Percentiles rank a stretch among this genome's conserved stretches.
phyloP scores from a whole-genome alignment of 2,329 filamentous ascomycete species.

The Fusarium secorum region DNA sequence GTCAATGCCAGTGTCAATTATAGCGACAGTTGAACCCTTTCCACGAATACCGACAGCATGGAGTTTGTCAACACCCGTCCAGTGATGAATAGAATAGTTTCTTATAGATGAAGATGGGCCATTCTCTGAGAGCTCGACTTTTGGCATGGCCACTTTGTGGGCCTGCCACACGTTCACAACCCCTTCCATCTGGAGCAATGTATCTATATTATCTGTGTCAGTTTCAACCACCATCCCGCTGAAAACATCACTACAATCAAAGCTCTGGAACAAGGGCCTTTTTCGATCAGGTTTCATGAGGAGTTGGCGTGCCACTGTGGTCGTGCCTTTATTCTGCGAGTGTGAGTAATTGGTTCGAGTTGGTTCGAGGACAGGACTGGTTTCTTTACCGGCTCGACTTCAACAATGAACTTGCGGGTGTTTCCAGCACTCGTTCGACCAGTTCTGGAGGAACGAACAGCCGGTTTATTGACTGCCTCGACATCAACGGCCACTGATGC shows the following conservation, averaged over 20 bases:
- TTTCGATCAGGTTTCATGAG: slow-evolving; percentile 22
- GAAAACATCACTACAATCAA: slow-evolving; percentile 49
- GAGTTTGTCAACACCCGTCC: slow-evolving; percentile 51
- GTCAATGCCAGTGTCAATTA: slow-evolving; percentile 52
- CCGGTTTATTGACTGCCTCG: not conserved
- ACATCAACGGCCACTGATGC: slow-evolving; percentile 13
- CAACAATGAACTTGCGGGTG: slow-evolving; percentile 39
- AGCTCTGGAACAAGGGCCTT: slow-evolving; percentile 38
- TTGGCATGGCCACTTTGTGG: slow-evolving; percentile 39
- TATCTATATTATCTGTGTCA: slow-evolving; percentile 45
- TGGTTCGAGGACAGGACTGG: not conserved
- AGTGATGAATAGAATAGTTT: slow-evolving; percentile 49
- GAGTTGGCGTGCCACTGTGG: slow-evolving; percentile 36
- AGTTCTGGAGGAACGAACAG: not conserved
- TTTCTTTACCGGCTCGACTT: slow-evolving; percentile 38
- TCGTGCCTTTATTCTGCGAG: slow-evolving; percentile 20
- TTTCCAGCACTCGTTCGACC: slow-evolving; percentile 4
- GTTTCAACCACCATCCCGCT: slow-evolving; percentile 47
- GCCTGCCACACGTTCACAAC: slow-evolving; percentile 51
- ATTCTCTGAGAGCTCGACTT: slow-evolving; percentile 15
- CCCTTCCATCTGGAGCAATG: slow-evolving; percentile 44
- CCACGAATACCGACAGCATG: slow-evolving; percentile 50
- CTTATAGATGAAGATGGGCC: slow-evolving; percentile 19
- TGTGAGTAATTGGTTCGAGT: slow-evolving; percentile 16
- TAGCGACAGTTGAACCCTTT: slow-evolving; percentile 49